Evolutionary conservation across 768 basidiomycete species (phyloP), one percentile per base, ranked within the genome.

Genomic region (Crepidotus variabilis): DNA sequence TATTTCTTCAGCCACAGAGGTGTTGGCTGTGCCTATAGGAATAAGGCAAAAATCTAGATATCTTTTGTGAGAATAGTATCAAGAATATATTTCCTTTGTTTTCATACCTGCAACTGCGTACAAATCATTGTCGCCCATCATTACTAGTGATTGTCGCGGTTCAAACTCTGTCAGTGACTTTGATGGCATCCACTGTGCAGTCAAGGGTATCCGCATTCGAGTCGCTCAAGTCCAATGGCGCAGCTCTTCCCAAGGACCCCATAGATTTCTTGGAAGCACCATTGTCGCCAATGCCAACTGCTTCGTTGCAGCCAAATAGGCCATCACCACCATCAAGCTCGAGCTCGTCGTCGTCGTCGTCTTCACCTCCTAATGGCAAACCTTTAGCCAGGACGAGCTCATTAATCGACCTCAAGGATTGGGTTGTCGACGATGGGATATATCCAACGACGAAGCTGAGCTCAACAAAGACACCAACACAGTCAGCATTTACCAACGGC

Each of bases 21-120:
- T 73, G 28, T 84, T 81, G 14, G 70, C 82, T 1, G 88, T 90
- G 55, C 92, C 92, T 54, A 94, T 87, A 11, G 92, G 93, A 55
- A 94, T 86, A 36, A 94, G 82, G 65, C 92, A 94, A 66, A 95
- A 93, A 69, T 94, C 92, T 92, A 35, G 32, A 18, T 36, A 54
- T 23, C 36, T 51, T 59, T 47, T 55, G 50, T 22, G 36, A 18
- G n/a, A 52, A 46, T 51, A 35, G 47, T 21, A 16, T n/a, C 16
- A 34, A 4, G 21, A 51, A 20, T 28, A 35, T 52, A 34, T n/a
- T 23, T 18, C 39, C 28, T 23, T 11, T 9, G 22, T 47, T 22
- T 18, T 43, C 47, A 18, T 70, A 84, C 90, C 90, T 71, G 90
- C 90, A 39, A 89, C 84, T 20, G 88, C 89, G 66, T 91, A 92